Evolutionary conservation across 805 yeast species (phyloP), one percentile per base, ranked within the genome.

Genomic region (Candida pini): DNA sequence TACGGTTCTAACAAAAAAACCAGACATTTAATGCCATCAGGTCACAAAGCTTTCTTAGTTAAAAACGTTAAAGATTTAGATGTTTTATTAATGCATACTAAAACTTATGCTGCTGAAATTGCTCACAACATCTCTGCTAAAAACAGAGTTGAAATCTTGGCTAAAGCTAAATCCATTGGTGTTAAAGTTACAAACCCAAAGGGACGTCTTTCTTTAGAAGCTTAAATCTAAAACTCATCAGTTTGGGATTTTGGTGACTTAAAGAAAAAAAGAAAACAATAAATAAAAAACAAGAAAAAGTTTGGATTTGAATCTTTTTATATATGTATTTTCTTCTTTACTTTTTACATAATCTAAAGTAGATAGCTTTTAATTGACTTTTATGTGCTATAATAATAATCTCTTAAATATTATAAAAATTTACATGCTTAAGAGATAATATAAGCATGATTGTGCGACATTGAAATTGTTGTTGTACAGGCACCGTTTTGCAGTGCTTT

Each of bases 1-100:
- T 92, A 86, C 80, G 97, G 98, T 75, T 88, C 97, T 60, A 88
- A 92, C 96, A 92, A 87, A 78, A 88, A 83, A 81, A 92, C 98
- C 68, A 87, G 82, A 73, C 86, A 81, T 81, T 66, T 92, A 76
- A 71, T 76, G 65, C 96, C 97, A 69, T 85, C 96, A 50, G 99
- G 99, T 68, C 96, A 86, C 94, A 94, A 88, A 81, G 81, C 85
- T 61, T 84, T 84, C 80, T 75, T 88, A 62, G 96, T 92, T 60
- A 78, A 83, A 68, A 92, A 92, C 86, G 62, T 80, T 50, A 77
- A 78, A 68, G 98, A 90, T 68, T 83, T 92, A 69, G 98, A 94
- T 68, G 81, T 86, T 56, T 78, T 92, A 67, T 77, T 88, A 68
- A 73, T 94, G 78, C 97, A 92, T 88, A 81, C 96, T 75, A 87